phyloP scores from a whole-genome alignment of 164 flowering plant species.

The Piper betle region DNA sequence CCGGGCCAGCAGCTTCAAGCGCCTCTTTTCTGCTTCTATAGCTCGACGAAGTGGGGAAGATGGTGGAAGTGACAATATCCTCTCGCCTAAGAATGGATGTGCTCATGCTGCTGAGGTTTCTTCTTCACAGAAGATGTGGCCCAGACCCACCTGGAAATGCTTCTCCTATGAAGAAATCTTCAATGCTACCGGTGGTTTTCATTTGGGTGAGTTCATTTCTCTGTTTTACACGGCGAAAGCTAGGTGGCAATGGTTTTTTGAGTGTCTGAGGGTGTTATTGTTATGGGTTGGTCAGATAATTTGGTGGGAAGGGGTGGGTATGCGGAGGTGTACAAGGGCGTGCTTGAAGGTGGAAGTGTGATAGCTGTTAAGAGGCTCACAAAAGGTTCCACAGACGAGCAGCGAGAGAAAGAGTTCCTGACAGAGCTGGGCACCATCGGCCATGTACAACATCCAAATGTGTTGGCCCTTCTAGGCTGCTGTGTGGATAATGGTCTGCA shows the following conservation, averaged over 20 bases:
- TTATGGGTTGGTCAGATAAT: constrained; percentile 33
- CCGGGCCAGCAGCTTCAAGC: constrained; percentile 44
- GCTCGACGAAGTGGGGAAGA: constrained; percentile 29
- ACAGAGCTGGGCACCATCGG: constrained; percentile 89
- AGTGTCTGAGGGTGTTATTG: background rate
- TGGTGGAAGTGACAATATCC: constrained; percentile 10
- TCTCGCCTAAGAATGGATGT: background rate
- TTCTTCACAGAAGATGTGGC: constrained; percentile 12
- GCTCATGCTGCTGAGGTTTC: constrained; percentile 6
- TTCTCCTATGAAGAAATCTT: constrained; percentile 69
- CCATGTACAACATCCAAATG: constrained; percentile 78
- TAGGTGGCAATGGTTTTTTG: too few relatives aligned
- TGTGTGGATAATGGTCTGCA: constrained; percentile 84
- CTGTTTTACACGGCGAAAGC: too few relatives aligned
- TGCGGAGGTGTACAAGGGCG: constrained; percentile 90
- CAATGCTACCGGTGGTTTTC: constrained; percentile 64
- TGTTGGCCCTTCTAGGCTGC: constrained; percentile 66
- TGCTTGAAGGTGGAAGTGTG: constrained; percentile 42
- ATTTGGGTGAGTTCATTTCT: constrained; percentile 29
- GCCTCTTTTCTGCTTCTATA: constrained; percentile 44
- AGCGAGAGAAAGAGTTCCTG: constrained; percentile 77
- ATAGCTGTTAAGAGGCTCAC: constrained; percentile 76
- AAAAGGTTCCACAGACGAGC: constrained; percentile 45
- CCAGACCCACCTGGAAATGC: constrained; percentile 75
- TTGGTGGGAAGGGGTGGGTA: constrained; percentile 89